These are phyloP conservation scores for Lipomyces yarrowii DNA, from an alignment of 1,139 yeast species.

Conservation along the genomic window DNA sequence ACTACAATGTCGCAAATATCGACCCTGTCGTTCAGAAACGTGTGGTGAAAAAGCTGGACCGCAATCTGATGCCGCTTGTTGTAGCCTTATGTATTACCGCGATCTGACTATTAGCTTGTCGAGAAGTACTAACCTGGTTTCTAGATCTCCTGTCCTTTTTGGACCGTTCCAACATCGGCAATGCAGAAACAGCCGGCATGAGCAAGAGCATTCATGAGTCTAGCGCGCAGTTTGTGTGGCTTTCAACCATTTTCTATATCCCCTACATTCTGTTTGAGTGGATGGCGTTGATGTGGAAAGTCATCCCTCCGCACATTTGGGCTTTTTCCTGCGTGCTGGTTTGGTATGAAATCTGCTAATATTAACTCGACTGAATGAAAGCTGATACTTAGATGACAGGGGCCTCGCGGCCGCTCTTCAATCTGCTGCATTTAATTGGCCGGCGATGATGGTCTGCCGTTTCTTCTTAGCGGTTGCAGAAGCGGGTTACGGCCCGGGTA, in stretches of 20 bases:
- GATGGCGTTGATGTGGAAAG: constrained; percentile 33
- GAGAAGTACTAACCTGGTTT: background rate
- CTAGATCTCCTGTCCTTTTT: constrained; percentile 46
- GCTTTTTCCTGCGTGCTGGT: constrained; percentile 46
- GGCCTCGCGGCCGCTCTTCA: constrained; percentile 5
- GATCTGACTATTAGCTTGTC: no score
- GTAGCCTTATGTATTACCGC: background rate
- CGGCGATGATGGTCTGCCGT: constrained; percentile 57
- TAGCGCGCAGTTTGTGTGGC: constrained; percentile 54
- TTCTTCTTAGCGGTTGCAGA: constrained; percentile 61
- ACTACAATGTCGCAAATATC: background rate
- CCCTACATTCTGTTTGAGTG: constrained; percentile 57
- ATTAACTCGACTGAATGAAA: background rate
- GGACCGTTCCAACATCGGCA: constrained; percentile 63
- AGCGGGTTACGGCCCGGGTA: constrained; percentile 58
- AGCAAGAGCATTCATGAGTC: constrained; percentile 53
- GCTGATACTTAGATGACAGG: background rate
- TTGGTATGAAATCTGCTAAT: constrained; percentile 47
- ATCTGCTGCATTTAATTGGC: constrained; percentile 47
- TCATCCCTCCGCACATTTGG: constrained; percentile 35
- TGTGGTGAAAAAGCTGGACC: background rate
- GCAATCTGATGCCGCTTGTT: background rate
- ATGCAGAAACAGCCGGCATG: constrained; percentile 55
- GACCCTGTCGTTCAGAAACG: background rate
- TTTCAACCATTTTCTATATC: constrained; percentile 57